Evolutionary conservation across 331 rosid genomes (phyloP), one percentile per base, ranked within the genome.

Genomic region (Telfairia occidentalis): DNA sequence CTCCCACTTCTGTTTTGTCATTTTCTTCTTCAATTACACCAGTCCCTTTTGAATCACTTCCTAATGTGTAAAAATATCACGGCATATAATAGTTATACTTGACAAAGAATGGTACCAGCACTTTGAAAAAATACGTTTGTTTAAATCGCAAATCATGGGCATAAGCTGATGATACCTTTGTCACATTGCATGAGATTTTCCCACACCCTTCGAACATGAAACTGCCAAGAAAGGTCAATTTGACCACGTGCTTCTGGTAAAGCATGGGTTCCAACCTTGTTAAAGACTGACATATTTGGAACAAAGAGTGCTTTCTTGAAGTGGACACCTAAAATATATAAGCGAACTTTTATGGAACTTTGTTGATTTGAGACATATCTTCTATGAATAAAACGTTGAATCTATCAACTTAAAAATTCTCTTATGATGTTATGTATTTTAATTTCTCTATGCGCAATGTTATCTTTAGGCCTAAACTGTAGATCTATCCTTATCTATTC

Each of bases 181-280:
- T 81, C 81, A 40, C 87, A 81, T 84, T 83, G 85, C 84, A 87
- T 85, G 78, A 88, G 87, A 81, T 81, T 89, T 82, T 94, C 96
- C 97, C 97, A 94, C 70, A 82, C 86, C 78, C 84, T 88, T 84
- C 87, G 92, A 76, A 94, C 88, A 69, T 80, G 76, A n/a, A 88
- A 84, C 82, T 94, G 97, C 98, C 98, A 91, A 0, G 98, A 90
- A 74, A 94, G 88, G 85, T 94, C 97, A 55, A 85, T 84, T 71
- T 84, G 83, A 81, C 86, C 71, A 69, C 85, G 88, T 7, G 81
- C 54, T 3, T 83, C 79, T 57, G 90, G 53, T 84, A 71, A 79
- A 75, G 86, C 79, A 84, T 87, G 91, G 23, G 92, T 83, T 54
- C 97, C 96, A 67, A 91, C 96, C 87, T 90, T 94, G 84, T 84